Percentiles rank a stretch among this genome's conserved stretches.
These are phyloP conservation scores for Cyanidioschyzon merolae DNA, from an alignment of 23 red algal species.

Conservation along the genomic window DNA sequence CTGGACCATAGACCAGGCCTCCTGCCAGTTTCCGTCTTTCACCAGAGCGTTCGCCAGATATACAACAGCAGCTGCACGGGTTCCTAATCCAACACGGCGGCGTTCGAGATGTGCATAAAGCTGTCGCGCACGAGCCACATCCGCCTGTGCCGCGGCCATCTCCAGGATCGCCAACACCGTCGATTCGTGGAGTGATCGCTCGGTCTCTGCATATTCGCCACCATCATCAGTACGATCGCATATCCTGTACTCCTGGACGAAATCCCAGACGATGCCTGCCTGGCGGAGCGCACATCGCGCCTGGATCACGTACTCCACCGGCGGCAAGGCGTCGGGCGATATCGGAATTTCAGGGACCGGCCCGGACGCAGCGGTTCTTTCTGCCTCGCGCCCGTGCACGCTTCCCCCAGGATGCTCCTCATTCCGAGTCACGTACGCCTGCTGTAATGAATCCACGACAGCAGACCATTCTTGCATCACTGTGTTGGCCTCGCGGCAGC, in stretches of 20 bases:
- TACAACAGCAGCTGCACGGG: not conserved
- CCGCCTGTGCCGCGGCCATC: not conserved
- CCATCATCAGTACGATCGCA: not conserved
- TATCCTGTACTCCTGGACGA: not conserved
- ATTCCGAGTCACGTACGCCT: not conserved
- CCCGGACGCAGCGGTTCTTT: not conserved
- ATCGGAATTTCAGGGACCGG: not conserved
- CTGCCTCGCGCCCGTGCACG: not conserved
- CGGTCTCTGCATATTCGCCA: not conserved
- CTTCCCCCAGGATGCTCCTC: not conserved
- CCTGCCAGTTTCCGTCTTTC: not conserved
- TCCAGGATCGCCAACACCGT: not conserved
- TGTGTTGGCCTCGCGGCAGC: not conserved
- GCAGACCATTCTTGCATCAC: not conserved
- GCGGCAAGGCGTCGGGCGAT: not conserved
- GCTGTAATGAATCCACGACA: not conserved
- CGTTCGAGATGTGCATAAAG: not conserved
- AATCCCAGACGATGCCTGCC: not conserved
- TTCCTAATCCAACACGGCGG: not conserved
- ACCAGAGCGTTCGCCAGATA: not conserved
- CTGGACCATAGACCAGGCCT: not conserved
- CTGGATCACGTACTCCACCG: not conserved
- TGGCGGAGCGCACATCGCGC: not conserved
- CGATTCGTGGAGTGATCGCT: not conserved
- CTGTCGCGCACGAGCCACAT: not conserved